phyloP scores from a whole-genome alignment of 2,329 filamentous ascomycete species.

The Gaeumannomyces sp. region DNA sequence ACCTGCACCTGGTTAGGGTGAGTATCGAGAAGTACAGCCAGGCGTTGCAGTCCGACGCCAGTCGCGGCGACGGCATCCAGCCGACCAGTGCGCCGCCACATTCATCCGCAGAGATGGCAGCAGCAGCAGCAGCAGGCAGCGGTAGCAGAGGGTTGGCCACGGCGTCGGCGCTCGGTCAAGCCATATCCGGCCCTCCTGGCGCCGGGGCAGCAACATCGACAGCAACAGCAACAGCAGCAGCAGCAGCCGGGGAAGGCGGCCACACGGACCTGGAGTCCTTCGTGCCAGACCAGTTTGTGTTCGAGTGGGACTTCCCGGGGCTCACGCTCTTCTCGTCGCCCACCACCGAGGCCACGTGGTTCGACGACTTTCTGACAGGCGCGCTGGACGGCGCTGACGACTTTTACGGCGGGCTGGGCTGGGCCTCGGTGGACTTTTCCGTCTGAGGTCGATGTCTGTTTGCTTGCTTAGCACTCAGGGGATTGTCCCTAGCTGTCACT shows the following conservation, averaged over 20 bases:
- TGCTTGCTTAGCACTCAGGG: too few relatives aligned
- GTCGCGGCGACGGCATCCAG: not conserved
- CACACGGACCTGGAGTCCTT: slow-evolving; percentile 46
- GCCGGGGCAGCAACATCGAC: too few relatives aligned
- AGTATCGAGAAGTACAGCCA: slow-evolving; percentile 5
- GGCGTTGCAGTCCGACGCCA: not conserved
- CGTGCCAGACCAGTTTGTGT: slow-evolving; percentile 47
- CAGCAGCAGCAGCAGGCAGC: too few relatives aligned
- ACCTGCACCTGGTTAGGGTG: not conserved
- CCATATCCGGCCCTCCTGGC: too few relatives aligned
- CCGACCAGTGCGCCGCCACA: not conserved
- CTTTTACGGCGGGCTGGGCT: slow-evolving; percentile 2
- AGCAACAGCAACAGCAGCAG: too few relatives aligned
- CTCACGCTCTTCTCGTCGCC: slow-evolving; percentile 35
- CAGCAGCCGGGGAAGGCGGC: slow-evolving; percentile 10
- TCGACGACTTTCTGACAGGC: not conserved
- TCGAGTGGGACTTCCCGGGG: slow-evolving; percentile 53
- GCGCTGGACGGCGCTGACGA: not conserved
- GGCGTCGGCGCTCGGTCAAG: not conserved
- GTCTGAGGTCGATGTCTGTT: not conserved
- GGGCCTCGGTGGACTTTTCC: slow-evolving; percentile 1
- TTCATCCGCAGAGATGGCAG: too few relatives aligned
- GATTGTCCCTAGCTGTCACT: too few relatives aligned
- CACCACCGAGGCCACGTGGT: slow-evolving; percentile 7
- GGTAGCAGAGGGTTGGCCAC: too few relatives aligned